Base-by-base conservation (phyloP, 257 asterid species). In the Osmanthus fragrans region DNA sequence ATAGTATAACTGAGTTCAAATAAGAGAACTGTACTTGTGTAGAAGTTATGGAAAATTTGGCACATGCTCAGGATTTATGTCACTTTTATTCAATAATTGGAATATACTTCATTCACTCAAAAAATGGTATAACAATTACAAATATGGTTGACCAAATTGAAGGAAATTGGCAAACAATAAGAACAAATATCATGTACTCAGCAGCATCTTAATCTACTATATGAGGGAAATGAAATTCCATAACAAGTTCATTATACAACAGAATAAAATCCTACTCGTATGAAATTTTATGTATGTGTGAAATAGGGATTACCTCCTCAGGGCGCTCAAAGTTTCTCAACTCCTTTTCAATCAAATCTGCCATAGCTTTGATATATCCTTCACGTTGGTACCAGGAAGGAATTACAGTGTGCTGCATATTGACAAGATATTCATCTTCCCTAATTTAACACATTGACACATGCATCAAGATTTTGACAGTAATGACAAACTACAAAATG, bases 301-400 rank as follows among this genome's bases (percentile, higher is more conserved):
- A 33, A 73, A 34, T 13, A 33, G 77, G 30, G 58, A 75, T 85
- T 89, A 96, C 99, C 96, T 96, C 89, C 86, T 83, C 78, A 67
- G 97, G 94, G 80, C 51, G 27, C 82, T 92, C 97, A 87, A 96
- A 96, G 19, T 79, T 90, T 78, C 21, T 83, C 84, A 96, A 86
- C 93, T 96, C 99, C 81, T 89, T 92, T 82, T 88, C 93, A 74
- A 93, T 92, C 86, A 96, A 85, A 90, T 86, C 83, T 72, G 97
- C 94, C 98, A 93, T 96, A 81, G 99, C 97, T 87, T 93, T 96
- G 71, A 90, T 92, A 76, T 93, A 96, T 75, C 99, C 99, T 90
- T 90, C 94, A 34, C 99, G 94, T 87, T 96, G 99, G 83, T 96
- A 96, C 99, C 99, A 96, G 72, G 99, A 96, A 80, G 99, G 98